Evolutionary conservation across 2,329 filamentous ascomycete genomes (phyloP), one percentile per base, ranked within the genome.

Genomic region (Fusarium equiseti): DNA sequence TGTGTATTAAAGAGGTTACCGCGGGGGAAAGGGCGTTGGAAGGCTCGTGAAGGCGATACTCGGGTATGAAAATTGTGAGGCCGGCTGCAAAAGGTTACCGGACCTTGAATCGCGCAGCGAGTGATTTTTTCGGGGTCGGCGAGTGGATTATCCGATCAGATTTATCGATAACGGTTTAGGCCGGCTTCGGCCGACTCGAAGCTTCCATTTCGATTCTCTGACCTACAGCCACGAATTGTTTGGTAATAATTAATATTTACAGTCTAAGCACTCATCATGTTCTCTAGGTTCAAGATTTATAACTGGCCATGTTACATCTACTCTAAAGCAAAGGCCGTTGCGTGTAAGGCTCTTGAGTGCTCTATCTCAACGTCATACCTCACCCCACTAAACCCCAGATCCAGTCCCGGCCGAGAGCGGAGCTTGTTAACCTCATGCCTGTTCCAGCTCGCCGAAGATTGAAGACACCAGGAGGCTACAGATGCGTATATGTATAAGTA

Each of bases 391-490:
- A 71, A 56, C 42, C 51, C 50, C 51, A 56, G 59, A 59, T 60
- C 51, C 49, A 48, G 43, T 61, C 48, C 59, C 45, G 53, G 62
- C 63, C 62, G 57, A 73, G 46, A 57, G 51, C 58, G 50, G 59
- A 63, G 63, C 51, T 27, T 31, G 10, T 38, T 32, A 60, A 59
- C 57, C 26, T 60, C 65, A 64, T 73, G 60, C 72, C 68, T 59
- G 62, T 72, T 68, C 26, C 38, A 63, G 73, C 72, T 75, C 66
- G 73, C 75, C 73, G 73, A 70, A 32, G 13, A 18, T 52, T n/a
- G 2, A 46, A 38, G 16, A 31, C 20, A 32, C n/a, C 20, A 20
- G 20, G 38, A 15, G 15, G 16, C 15, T n/a, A 18, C 32, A 15
- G 22, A 46, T n/a, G 16, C 46, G 10, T 50, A 16, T n/a, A 18